Evolutionary conservation across 73 alveolate genomes (phyloP), one percentile per base, ranked within the genome.

Genomic region (Tetrahymena thermophila): DNA sequence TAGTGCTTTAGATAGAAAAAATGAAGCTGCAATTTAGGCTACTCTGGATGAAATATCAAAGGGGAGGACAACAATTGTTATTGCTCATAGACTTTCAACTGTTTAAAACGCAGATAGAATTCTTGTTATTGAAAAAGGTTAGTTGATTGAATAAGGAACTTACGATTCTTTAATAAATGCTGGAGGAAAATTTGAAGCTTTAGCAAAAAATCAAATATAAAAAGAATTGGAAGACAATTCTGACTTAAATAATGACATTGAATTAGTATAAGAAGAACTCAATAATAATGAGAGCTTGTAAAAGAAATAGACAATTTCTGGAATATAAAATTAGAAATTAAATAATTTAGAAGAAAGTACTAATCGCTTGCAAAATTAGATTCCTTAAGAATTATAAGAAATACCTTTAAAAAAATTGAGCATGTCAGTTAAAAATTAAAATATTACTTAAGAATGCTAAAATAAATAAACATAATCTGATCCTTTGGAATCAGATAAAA

Each of bases 41-140:
- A 96, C 98, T 42, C 11, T 97, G 7, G 96, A 94, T 44, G 83
- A 94, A 40, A 85, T 98, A 31, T 96, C 95, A 83, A 95, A 96
- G 94, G 97, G 95, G 35, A 96, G 95, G 96, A 97, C 98, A 13
- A 97, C 96, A 35, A 93, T 97, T 25, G 96, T 97, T 21, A 96
- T 98, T 42, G 99, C 99, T 28, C 99, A 98, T 89, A 96, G 98
- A 85, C 98, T 98, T 43, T 85, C 96, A 21, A 97, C 99, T 25
- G 95, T 97, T 34, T 93, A 89, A 96, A 84, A 97, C 35, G 99
- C 99, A 42, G 98, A 98, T 83, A 71, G 35, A 94, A 97, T 97
- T 43, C n/a, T 96, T 93, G 97, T 97, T 28, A 85, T 97, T 85
- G 97, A 97, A 55, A 98, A 97, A 84, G 99, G 99, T 14, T 84